Evolutionary conservation across 2,329 filamentous ascomycete genomes (phyloP).

Genomic region (Neonectria magnoliae): DNA sequence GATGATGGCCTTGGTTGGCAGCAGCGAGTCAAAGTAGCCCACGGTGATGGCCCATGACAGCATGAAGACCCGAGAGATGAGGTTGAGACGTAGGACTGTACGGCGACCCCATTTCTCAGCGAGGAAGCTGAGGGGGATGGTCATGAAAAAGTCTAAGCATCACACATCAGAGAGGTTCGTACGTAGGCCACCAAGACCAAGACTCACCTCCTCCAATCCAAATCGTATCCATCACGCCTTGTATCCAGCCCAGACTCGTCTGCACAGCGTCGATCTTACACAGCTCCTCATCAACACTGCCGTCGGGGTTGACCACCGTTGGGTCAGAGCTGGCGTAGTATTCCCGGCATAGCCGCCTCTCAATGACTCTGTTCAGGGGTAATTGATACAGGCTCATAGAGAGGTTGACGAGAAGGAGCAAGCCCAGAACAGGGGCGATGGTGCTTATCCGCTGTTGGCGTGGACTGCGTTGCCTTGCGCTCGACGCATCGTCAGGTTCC

Average conservation of each 20-base stretch:
- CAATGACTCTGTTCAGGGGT: slow-evolving; percentile 58
- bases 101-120: slow-evolving; percentile 55
- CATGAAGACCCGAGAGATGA: slow-evolving; percentile 48
- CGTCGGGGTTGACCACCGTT: slow-evolving; percentile 40
- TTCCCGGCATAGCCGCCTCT: slow-evolving; percentile 59
- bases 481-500: slow-evolving; percentile 5
- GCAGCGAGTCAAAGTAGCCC: slow-evolving; percentile 27
- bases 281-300: slow-evolving; percentile 58
- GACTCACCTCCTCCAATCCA: slow-evolving; percentile 59
- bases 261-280: slow-evolving; percentile 66
- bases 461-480: slow-evolving; percentile 2
- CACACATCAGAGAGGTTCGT: background rate
- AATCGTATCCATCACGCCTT: slow-evolving; percentile 59
- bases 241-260: slow-evolving; percentile 60
- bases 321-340: slow-evolving; percentile 58
- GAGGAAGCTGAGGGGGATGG: slow-evolving; percentile 58
- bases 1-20: slow-evolving; percentile 48
- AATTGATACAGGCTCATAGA: slow-evolving; percentile 59
- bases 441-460: slow-evolving; percentile 10
- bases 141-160: slow-evolving; percentile 57
- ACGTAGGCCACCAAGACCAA: rapidly evolving
- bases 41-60: slow-evolving; percentile 39
- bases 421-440: slow-evolving; percentile 45
- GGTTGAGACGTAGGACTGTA: slow-evolving; percentile 54
- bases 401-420: slow-evolving; percentile 59